A percentile compares a stretch with the other conserved stretches of the same genome.
These are phyloP conservation scores for Candida ipomoeae DNA, from an alignment of 805 yeast genomes.

Conservation along the genomic window DNA sequence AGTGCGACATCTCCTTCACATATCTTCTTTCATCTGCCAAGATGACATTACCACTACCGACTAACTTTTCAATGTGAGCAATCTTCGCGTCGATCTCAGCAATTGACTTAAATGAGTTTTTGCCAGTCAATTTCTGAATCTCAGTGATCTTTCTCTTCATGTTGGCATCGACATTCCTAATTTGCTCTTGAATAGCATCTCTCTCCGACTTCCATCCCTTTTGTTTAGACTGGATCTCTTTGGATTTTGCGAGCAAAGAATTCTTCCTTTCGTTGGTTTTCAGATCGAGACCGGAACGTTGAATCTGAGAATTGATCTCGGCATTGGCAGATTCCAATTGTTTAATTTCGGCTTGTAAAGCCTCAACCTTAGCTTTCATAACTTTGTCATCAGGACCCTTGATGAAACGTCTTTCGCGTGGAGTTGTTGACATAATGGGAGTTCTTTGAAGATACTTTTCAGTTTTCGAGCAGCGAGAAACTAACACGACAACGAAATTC, in stretches of 20 bases:
- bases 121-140: slow-evolving; percentile 66
- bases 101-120: slow-evolving; percentile 61
- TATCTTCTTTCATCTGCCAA: slow-evolving; percentile 86
- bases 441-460: not conserved
- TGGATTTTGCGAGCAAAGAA: slow-evolving; percentile 33
- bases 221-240: slow-evolving; percentile 43
- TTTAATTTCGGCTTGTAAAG: slow-evolving; percentile 57
- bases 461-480: not conserved
- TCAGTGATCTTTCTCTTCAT: slow-evolving; percentile 75
- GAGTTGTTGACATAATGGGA: slow-evolving; percentile 14
- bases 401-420: slow-evolving; percentile 47
- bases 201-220: slow-evolving; percentile 46
- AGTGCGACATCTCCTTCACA: slow-evolving; percentile 78
- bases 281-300: slow-evolving; percentile 34
- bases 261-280: slow-evolving; percentile 29
- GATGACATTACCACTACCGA: slow-evolving; percentile 74
- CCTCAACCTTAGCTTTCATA: slow-evolving; percentile 55
- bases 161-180: slow-evolving; percentile 63
- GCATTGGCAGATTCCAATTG: slow-evolving; percentile 53
- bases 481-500: slow-evolving; percentile 7
- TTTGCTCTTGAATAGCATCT: slow-evolving; percentile 59
- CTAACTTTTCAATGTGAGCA: slow-evolving; percentile 60
- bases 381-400: slow-evolving; percentile 71
- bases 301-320: slow-evolving; percentile 52
- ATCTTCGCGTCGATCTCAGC: slow-evolving; percentile 69